Evolutionary conservation across 108 stramenopile genomes (phyloP).

Genomic region (Pseudonitzschia multistriata): DNA sequence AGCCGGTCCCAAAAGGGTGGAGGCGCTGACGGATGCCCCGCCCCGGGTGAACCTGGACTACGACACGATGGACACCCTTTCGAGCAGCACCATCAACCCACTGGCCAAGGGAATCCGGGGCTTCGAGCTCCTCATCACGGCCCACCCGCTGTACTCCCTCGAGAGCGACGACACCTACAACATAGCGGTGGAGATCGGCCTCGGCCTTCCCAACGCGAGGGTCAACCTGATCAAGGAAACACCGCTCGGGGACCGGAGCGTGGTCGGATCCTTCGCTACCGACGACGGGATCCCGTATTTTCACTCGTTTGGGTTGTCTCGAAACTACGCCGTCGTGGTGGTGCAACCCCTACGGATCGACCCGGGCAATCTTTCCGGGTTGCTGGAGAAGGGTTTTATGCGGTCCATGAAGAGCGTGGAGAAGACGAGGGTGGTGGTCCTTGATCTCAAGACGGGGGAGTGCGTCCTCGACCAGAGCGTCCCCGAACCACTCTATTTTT

Average conservation of each 20-base stretch:
- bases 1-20: neutral
- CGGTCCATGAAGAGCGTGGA: constrained; percentile 26
- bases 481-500: constrained; percentile 37
- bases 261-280: constrained; percentile 15
- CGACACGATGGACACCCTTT: constrained; percentile 34
- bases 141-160: constrained; percentile 39
- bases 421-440: constrained; percentile 28
- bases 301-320: constrained; percentile 37
- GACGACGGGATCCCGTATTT: constrained; percentile 34
- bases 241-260: constrained; percentile 6
- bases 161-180: constrained; percentile 34
- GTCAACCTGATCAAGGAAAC: constrained; percentile 32
- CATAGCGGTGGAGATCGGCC: constrained; percentile 32
- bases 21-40: constrained; percentile 40
- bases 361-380: neutral
- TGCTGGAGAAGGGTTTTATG: constrained; percentile 26
- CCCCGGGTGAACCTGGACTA: constrained; percentile 29
- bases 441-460: constrained; percentile 25
- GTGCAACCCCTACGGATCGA: constrained; percentile 38
- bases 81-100: constrained; percentile 14
- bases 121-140: constrained; percentile 32
- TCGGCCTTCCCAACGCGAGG: neutral
- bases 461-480: constrained; percentile 29
- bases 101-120: constrained; percentile 19
- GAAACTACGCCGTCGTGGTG: constrained; percentile 30